These are phyloP conservation scores for Lentinus tigrinus DNA, from an alignment of 768 basidiomycete species.

Conservation along the genomic window DNA sequence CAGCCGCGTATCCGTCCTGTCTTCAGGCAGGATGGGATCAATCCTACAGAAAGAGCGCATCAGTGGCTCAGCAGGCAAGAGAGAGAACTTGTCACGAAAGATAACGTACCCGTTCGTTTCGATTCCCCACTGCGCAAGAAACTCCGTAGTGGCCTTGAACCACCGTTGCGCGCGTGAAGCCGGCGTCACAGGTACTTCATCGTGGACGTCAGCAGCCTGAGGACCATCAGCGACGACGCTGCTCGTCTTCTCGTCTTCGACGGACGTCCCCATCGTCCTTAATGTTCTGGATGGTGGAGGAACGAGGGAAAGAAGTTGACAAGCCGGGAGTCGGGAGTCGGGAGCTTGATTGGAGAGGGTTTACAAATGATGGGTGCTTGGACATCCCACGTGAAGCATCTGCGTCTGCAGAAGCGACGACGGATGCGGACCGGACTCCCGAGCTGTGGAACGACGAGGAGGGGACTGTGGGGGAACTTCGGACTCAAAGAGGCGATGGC, in stretches of 20 bases:
- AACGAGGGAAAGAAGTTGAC: not conserved
- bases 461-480: too few species aligned
- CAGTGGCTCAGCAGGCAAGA: not conserved
- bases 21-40: constrained; percentile 47
- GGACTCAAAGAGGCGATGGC: too few species aligned
- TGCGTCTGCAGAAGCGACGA: too few species aligned
- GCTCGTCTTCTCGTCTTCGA: constrained; percentile 3
- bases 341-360: too few species aligned
- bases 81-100: not conserved
- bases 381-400: too few species aligned
- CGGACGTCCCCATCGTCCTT: not conserved
- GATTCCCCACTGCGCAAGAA: constrained; percentile 36
- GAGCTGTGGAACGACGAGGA: too few species aligned
- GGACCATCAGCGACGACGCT: not conserved
- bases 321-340: too few species aligned
- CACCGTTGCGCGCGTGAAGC: not conserved
- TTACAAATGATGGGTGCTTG: too few species aligned
- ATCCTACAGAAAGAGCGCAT: constrained; percentile 39
- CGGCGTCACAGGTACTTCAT: not conserved
- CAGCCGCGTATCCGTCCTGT: constrained; percentile 55
- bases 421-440: too few species aligned
- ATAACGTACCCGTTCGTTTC: constrained; percentile 45
- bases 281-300: not conserved
- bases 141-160: constrained; percentile 21
- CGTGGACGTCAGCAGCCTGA: not conserved